A percentile compares a stretch with the other conserved stretches of the same genome.
These are phyloP conservation scores for Rheum nobile DNA, from an alignment of 148 eudicot genomes.

Conservation along the genomic window DNA sequence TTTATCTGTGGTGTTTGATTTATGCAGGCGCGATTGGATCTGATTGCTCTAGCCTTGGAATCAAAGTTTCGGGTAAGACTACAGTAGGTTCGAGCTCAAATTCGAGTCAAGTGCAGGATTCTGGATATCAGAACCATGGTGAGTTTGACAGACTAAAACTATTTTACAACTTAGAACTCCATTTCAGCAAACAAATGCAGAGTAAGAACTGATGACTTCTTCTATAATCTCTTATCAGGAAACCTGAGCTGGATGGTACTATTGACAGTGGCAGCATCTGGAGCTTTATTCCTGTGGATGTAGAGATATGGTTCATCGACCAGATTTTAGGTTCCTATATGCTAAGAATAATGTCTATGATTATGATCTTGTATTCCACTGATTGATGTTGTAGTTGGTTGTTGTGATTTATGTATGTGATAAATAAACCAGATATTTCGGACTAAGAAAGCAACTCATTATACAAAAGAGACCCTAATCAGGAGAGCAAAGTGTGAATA, in stretches of 20 bases:
- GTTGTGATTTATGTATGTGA: neutral
- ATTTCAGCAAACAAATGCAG: neutral
- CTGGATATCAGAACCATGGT: conserved; percentile 10
- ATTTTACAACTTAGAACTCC: neutral
- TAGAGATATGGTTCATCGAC: neutral
- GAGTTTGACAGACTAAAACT: neutral
- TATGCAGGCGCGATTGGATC: conserved; percentile 54
- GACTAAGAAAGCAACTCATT: neutral
- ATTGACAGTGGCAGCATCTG: conserved; percentile 11
- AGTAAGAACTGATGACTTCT: neutral
- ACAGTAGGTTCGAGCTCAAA: conserved; percentile 14
- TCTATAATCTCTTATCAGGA: conserved; percentile 15
- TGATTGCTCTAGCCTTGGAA: conserved; percentile 51
- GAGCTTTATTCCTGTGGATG: neutral
- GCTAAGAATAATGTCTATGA: neutral
- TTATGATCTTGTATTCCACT: neutral
- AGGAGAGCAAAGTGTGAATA: too few species aligned
- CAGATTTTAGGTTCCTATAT: neutral
- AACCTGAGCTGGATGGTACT: conserved; percentile 29
- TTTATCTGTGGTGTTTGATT: neutral
- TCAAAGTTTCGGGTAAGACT: conserved; percentile 12
- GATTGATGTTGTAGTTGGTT: neutral
- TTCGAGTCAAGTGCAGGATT: conserved; percentile 17
- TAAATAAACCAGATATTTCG: neutral
- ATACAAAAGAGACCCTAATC: neutral